A percentile compares a stretch with the other conserved stretches of the same genome.
These are phyloP conservation scores for Pistacia atlantica DNA, from an alignment of 345 rosid genomes.

Conservation along the genomic window DNA sequence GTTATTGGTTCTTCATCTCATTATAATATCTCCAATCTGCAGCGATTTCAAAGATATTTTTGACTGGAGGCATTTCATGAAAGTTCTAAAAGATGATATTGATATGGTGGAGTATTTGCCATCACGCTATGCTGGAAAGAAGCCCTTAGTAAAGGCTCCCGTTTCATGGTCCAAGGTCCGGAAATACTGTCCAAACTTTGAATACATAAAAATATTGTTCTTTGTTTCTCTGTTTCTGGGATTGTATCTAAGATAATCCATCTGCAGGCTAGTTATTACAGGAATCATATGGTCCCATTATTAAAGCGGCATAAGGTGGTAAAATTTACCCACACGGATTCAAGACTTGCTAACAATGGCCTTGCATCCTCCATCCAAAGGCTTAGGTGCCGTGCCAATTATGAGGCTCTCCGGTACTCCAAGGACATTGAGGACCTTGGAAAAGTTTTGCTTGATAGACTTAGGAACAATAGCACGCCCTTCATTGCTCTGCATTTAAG, in stretches of 20 bases:
- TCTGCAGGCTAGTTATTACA: conserved; percentile 92
- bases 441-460: conserved; percentile 59
- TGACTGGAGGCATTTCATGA: conserved; percentile 92
- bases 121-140: conserved; percentile 40
- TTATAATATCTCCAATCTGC: conserved; percentile 21
- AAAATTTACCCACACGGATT: conserved; percentile 87
- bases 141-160: conserved; percentile 83
- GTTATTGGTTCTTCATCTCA: neutral
- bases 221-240: conserved; percentile 8
- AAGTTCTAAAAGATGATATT: conserved; percentile 68
- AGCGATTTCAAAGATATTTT: conserved; percentile 95
- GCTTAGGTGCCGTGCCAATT: conserved; percentile 95
- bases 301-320: conserved; percentile 82
- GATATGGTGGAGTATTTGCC: conserved; percentile 87
- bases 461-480: conserved; percentile 69
- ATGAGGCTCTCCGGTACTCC: conserved; percentile 67
- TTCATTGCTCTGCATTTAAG: conserved; percentile 89
- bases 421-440: conserved; percentile 80
- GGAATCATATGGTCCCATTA: conserved; percentile 64
- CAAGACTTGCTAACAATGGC: conserved; percentile 88
- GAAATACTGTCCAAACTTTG: neutral
- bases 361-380: conserved; percentile 73
- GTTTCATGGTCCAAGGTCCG: conserved; percentile 99
- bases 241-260: conserved; percentile 24
- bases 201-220: neutral